phyloP scores from a whole-genome alignment of 2,329 filamentous ascomycete species.

The Colletotrichum plurivorum region DNA sequence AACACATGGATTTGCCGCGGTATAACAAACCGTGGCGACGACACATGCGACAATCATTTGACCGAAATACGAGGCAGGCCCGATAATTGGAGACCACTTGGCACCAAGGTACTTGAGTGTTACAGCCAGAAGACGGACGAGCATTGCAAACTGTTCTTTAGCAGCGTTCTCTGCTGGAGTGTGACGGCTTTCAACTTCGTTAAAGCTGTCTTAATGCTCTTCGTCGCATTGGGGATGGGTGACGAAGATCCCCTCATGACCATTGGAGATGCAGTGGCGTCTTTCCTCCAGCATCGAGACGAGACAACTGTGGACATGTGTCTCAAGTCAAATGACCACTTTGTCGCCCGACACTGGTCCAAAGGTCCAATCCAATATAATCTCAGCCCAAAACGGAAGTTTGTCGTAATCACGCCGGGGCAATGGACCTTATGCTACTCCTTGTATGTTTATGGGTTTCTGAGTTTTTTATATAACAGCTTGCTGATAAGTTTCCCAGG shows the following conservation, averaged over 20 bases:
- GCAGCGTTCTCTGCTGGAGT: neutral
- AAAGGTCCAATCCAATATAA: neutral
- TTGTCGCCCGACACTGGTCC: neutral
- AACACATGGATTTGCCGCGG: too few species aligned
- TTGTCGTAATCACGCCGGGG: neutral
- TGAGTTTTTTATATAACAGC: too few species aligned
- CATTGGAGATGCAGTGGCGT: constrained; percentile 15
- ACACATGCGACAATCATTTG: too few species aligned
- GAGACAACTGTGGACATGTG: neutral
- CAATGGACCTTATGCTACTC: neutral
- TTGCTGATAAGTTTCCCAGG: neutral
- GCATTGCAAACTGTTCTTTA: constrained; percentile 6
- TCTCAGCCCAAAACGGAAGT: neutral
- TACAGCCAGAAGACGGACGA: neutral
- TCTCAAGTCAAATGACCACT: neutral
- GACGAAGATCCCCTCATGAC: neutral
- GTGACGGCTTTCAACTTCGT: neutral
- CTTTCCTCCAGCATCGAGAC: neutral
- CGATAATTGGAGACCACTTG: neutral
- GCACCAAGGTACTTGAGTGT: neutral
- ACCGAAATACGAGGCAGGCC: too few species aligned
- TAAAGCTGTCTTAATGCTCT: constrained; percentile 8
- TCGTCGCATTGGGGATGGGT: neutral
- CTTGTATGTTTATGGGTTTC: neutral
- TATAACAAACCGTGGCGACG: too few species aligned